Percentiles rank a stretch among this genome's conserved stretches.
These are phyloP conservation scores for Paraconiothyrium sp. DNA, from an alignment of 2,329 filamentous ascomycete species.

Conservation along the genomic window DNA sequence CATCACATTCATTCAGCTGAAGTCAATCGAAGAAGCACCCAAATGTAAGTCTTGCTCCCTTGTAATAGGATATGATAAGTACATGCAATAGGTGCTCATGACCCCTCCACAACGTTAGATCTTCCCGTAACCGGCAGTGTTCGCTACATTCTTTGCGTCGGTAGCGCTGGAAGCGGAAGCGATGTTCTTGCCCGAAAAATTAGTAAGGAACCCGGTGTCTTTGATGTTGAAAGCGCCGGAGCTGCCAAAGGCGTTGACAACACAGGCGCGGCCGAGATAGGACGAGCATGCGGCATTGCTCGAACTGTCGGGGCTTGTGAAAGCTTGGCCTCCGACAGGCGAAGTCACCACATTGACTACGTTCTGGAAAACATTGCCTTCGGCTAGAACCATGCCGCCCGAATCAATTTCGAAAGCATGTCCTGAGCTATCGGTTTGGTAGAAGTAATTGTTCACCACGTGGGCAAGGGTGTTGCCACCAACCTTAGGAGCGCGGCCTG, in stretches of 20 bases:
- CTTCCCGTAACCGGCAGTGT: slow-evolving; percentile 26
- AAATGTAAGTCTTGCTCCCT: too few species aligned
- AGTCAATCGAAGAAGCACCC: too few species aligned
- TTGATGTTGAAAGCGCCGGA: slow-evolving; percentile 16
- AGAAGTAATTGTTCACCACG: slow-evolving; percentile 30
- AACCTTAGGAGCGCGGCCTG: slow-evolving; percentile 28
- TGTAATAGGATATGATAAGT: too few species aligned
- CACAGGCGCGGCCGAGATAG: slow-evolving; percentile 20
- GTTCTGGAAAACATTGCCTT: slow-evolving; percentile 29
- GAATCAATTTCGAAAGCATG: slow-evolving; percentile 27
- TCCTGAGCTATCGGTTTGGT: slow-evolving; percentile 21
- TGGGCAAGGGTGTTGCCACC: slow-evolving; percentile 26
- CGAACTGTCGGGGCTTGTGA: slow-evolving; percentile 11
- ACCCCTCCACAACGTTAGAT: slow-evolving; percentile 8
- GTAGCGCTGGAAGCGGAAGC: slow-evolving; percentile 7
- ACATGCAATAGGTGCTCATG: too few species aligned
- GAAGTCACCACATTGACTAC: slow-evolving; percentile 17
- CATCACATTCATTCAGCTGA: too few species aligned
- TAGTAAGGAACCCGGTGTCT: slow-evolving; percentile 18
- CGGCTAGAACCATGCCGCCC: slow-evolving; percentile 17
- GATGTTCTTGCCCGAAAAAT: slow-evolving; percentile 20
- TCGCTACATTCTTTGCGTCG: slow-evolving; percentile 14
- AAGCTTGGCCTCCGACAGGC: slow-evolving; percentile 14
- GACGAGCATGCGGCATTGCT: slow-evolving; percentile 13
- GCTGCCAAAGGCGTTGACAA: slow-evolving; percentile 16